phyloP scores from a whole-genome alignment of 2,329 filamentous ascomycete genomes.

The Claviceps monticola region DNA sequence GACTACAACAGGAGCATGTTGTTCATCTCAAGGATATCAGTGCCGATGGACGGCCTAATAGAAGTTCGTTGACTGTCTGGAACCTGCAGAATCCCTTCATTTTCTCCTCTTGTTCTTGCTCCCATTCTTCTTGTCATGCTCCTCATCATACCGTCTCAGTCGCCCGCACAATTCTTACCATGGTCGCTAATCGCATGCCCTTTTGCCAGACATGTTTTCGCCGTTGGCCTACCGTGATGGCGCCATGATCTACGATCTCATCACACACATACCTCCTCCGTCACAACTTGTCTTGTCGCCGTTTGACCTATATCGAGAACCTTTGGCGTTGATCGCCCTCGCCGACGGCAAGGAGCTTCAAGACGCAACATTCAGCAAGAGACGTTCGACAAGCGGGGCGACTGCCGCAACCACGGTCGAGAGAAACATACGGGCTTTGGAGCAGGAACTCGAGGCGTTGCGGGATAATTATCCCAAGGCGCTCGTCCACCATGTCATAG shows the following conservation, averaged over 20 bases:
- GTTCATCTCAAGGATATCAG: constrained; percentile 77
- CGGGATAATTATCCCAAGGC: constrained; percentile 62
- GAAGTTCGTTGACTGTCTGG: constrained; percentile 39
- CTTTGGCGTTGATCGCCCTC: constrained; percentile 69
- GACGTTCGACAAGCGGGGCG: constrained; percentile 35
- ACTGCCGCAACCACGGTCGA: constrained; percentile 36
- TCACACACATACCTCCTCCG: constrained; percentile 63
- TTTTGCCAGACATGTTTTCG: constrained; percentile 73
- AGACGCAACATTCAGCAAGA: constrained; percentile 37
- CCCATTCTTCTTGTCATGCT: background rate
- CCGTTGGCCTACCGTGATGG: constrained; percentile 78
- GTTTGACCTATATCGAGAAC: constrained; percentile 82
- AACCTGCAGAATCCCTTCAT: background rate
- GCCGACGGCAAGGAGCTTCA: constrained; percentile 65
- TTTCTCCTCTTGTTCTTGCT: background rate
- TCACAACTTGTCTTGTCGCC: constrained; percentile 70
- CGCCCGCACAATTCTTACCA: background rate
- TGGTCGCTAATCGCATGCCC: constrained; percentile 9
- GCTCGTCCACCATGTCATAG: constrained; percentile 61
- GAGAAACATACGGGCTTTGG: constrained; percentile 42
- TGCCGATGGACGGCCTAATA: constrained; percentile 69
- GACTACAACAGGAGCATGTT: constrained; percentile 66
- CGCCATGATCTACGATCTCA: constrained; percentile 76
- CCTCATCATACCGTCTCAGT: background rate
- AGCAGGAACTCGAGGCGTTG: constrained; percentile 57